Conservation (phyloP, 495 filamentous ascomycete species). For the Neurospora sp. region DNA sequence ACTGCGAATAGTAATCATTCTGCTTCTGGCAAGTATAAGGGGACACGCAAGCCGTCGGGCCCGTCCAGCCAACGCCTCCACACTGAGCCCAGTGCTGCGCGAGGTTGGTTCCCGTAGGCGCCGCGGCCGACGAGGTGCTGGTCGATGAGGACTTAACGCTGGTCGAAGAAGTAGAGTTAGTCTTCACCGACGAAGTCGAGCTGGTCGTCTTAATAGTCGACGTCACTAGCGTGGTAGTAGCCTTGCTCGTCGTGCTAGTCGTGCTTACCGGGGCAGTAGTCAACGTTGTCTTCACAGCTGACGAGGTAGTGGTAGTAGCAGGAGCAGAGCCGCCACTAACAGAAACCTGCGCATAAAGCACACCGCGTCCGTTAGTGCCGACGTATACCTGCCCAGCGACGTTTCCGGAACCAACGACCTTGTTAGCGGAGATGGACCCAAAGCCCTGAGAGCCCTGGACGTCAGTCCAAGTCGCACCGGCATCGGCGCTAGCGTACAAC, state of each 20-base stretch:
- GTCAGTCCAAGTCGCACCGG: constrained; percentile 39
- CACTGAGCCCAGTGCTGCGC: constrained; percentile 17
- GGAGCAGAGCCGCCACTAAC: constrained; percentile 3
- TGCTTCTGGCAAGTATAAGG: constrained; percentile 9
- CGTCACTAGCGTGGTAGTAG: constrained; percentile 9
- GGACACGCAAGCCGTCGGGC: constrained; percentile 11
- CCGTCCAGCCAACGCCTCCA: constrained; percentile 11
- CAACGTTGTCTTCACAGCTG: not conserved
- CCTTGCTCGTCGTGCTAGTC: constrained; percentile 4
- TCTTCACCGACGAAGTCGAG: not conserved
- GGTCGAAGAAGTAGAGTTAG: not conserved
- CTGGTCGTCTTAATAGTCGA: constrained; percentile 2
- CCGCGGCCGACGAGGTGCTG: constrained; percentile 2
- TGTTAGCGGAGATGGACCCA: constrained; percentile 34
- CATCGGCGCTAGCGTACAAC: constrained; percentile 41
- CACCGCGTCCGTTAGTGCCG: constrained; percentile 49
- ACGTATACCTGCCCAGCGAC: constrained; percentile 44
- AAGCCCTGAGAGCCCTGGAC: constrained; percentile 46
- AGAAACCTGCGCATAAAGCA: constrained; percentile 36
- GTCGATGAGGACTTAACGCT: not conserved
- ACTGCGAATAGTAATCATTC: constrained; percentile 37
- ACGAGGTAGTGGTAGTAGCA: not conserved
- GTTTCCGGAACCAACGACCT: constrained; percentile 38
- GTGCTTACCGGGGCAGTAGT: not conserved
- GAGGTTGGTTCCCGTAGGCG: not conserved